Evolutionary conservation across 2,329 filamentous ascomycete genomes (phyloP), one percentile per base, ranked within the genome.

Genomic region (Penicillium sp.): DNA sequence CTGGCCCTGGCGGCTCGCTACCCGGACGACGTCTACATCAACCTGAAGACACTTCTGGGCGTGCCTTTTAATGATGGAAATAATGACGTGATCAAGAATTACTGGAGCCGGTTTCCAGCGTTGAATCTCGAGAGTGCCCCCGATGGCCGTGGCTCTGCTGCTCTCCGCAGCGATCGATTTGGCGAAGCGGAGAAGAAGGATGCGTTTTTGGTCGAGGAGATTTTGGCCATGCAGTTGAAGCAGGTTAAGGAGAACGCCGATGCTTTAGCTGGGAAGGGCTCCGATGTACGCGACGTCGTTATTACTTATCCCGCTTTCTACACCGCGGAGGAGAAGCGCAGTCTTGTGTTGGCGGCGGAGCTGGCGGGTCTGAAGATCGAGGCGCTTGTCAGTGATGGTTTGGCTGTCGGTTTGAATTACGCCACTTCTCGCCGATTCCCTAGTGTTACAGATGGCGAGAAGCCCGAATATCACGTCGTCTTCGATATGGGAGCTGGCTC

Each of bases 401-500:
- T 97, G 60, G 92, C 95, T 31, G 93, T 99, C 56, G 95, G 92
- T 26, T 78, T 99, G 65, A 96, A 99, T 78, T 99, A 98, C 75
- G 95, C 95, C 44, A 97, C 92, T 27, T 90, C 86, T 69, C 86
- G 95, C 68, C 91, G 90, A 16, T 99, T 98, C 75, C 91, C 93
- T 37, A 91, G 86, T 67, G 81, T 95, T 58, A 90, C 86, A 54
- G 88, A 95, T 53, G 91, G 91, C 53, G 89, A 85, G 63, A 92
- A 92, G 79, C 89, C 95, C 0, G 95, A 99, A 76, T 86, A 93
- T 67, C 91, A 99, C 77, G 79, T 99, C 73, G 86, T 99, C 29
- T 99, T 95, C 70, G 95, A 99, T 72, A 98, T 99, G 93, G 95
- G 95, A 64, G 93, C 95, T 64, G 95, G 95, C 5, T 97, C 91